These are phyloP conservation scores for Diaporthe amygdali DNA, from an alignment of 2,329 filamentous ascomycete genomes.

Conservation along the genomic window DNA sequence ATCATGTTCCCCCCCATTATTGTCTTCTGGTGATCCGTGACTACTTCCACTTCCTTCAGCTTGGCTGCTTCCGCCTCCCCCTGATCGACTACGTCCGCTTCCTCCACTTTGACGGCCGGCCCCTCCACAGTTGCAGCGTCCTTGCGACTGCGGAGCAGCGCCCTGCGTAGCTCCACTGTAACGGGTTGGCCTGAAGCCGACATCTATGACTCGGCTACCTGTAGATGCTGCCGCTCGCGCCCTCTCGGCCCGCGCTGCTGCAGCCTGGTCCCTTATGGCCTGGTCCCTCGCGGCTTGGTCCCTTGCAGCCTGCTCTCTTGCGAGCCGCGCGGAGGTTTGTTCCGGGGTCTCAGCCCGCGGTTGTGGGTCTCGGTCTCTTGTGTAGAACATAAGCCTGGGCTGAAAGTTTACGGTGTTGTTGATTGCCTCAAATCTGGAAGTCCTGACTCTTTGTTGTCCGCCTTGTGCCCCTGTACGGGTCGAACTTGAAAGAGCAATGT, in stretches of 20 bases:
- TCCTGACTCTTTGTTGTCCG: rapidly evolving
- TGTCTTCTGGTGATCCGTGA: constrained; percentile 34
- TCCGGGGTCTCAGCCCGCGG: background rate
- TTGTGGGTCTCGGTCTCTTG: background rate
- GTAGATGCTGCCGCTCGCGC: background rate
- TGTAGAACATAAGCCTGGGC: background rate
- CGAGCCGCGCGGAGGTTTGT: background rate
- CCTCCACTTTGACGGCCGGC: constrained; percentile 9
- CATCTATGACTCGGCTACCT: background rate
- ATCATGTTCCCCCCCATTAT: constrained; percentile 36
- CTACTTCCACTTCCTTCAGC: constrained; percentile 29
- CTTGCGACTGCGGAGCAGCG: background rate
- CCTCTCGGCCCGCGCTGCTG: background rate
- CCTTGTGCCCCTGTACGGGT: too few species aligned
- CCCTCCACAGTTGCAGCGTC: background rate
- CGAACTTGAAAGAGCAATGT: background rate
- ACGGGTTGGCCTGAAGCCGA: background rate
- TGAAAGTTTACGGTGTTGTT: background rate
- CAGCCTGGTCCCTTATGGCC: too few species aligned
- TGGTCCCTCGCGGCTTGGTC: background rate
- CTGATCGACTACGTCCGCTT: constrained; percentile 28
- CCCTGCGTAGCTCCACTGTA: background rate
- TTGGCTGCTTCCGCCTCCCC: constrained; percentile 29
- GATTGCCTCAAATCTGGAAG: background rate
- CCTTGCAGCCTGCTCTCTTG: background rate